Conservation (phyloP, 768 basidiomycete genomes). For the Auricularia auricula-judae region DNA sequence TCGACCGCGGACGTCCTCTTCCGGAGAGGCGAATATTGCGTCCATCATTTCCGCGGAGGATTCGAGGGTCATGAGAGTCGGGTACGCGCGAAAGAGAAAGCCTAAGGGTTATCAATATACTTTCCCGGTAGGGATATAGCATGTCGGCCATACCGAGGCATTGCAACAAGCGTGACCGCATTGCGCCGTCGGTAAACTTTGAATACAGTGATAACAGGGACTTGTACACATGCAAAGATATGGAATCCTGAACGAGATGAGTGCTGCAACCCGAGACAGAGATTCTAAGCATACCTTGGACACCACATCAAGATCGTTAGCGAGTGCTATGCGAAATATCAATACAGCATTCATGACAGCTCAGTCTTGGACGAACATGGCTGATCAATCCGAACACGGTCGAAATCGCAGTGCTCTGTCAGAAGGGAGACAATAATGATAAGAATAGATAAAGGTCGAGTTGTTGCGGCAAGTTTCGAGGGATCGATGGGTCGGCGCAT, state of each 20-base stretch:
- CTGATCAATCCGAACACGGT: constrained; percentile 53
- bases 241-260: constrained; percentile 37
- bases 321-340: constrained; percentile 18
- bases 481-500: constrained; percentile 32
- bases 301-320: constrained; percentile 45
- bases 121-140: too few relatives aligned
- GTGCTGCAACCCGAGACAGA: constrained; percentile 1
- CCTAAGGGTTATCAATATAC: constrained; percentile 32
- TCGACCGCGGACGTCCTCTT: constrained; percentile 61
- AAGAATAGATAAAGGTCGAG: constrained; percentile 41
- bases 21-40: constrained; percentile 63
- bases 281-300: constrained; percentile 31
- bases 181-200: constrained; percentile 43
- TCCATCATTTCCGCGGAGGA: constrained; percentile 81
- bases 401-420: constrained; percentile 84
- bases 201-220: constrained; percentile 62
- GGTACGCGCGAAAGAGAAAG: constrained; percentile 86
- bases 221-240: constrained; percentile 76
- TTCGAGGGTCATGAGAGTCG: constrained; percentile 78
- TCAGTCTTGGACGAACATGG: constrained; percentile 34
- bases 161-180: constrained; percentile 67
- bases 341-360: background rate
- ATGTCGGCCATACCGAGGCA: constrained; percentile 55
- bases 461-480: constrained; percentile 24
- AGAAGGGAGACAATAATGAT: constrained; percentile 79